phyloP scores from a whole-genome alignment of 1,284 basidiomycete genomes.

The Thelephora terrestris region DNA sequence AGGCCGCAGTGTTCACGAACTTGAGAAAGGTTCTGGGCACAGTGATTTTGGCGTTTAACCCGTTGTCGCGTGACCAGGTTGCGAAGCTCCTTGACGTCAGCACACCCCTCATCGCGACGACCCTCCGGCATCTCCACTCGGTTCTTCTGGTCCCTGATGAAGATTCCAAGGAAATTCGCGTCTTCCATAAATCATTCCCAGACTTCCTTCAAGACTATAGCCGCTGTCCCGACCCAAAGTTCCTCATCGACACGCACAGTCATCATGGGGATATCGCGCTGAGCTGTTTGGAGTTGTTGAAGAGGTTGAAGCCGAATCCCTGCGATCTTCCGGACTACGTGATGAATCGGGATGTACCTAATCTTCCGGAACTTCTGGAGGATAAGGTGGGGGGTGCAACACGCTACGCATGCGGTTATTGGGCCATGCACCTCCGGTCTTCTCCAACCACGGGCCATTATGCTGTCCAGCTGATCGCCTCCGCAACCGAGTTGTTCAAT shows the following conservation, averaged over 20 bases:
- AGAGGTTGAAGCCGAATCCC: not conserved
- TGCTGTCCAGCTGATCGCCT: too few relatives aligned
- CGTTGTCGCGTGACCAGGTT: not conserved
- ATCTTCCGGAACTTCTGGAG: not conserved
- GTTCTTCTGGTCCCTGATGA: constrained; percentile 5
- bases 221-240: not conserved
- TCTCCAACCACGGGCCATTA: not conserved
- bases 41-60: not conserved
- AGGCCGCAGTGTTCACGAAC: not conserved
- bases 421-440: not conserved
- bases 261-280: not conserved
- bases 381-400: not conserved
- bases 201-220: constrained; percentile 8
- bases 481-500: not conserved
- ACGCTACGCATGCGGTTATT: not conserved
- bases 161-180: constrained; percentile 5
- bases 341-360: not conserved
- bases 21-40: not conserved
- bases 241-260: not conserved
- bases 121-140: constrained; percentile 9
- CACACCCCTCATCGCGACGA: not conserved
- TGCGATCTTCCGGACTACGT: not conserved
- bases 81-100: not conserved
- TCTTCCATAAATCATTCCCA: constrained; percentile 16
- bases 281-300: not conserved